Evolutionary conservation across 1,284 basidiomycete genomes (phyloP).

Genomic region (Rhodotorula sp.): DNA sequence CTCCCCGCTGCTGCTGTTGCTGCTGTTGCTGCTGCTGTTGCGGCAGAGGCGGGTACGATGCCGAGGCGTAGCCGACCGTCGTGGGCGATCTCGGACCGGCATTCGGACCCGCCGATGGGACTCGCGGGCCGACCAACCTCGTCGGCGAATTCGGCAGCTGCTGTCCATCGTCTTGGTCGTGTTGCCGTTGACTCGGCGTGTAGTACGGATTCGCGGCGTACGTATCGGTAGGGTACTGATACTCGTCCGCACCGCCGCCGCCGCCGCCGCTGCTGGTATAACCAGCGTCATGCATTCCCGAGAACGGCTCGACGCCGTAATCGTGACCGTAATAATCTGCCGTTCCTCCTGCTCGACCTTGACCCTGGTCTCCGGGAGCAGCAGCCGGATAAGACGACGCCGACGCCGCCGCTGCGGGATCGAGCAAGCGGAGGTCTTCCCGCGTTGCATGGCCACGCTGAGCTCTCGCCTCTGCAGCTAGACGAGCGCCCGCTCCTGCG

Average conservation of each 20-base stretch:
- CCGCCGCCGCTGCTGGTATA: background rate
- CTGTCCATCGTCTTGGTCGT: background rate
- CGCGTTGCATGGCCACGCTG: slow-evolving; percentile 10
- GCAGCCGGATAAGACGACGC: no score
- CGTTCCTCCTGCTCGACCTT: no score
- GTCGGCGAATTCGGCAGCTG: background rate
- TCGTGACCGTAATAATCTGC: background rate
- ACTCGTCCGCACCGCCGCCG: background rate
- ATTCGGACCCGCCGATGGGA: background rate
- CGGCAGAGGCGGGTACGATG: slow-evolving; percentile 9
- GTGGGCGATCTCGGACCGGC: slow-evolving; percentile 1
- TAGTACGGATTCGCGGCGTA: slow-evolving; percentile 1
- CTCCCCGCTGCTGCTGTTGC: background rate
- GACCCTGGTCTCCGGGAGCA: no score
- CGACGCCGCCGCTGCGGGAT: background rate
- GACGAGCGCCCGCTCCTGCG: slow-evolving; percentile 9
- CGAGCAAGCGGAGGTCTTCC: background rate
- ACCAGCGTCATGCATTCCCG: slow-evolving; percentile 13
- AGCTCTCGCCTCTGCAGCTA: slow-evolving; percentile 24
- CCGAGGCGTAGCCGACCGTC: slow-evolving; percentile 6
- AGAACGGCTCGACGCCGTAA: slow-evolving; percentile 1
- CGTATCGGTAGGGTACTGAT: background rate
- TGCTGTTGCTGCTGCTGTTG: background rate
- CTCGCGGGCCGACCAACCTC: background rate
- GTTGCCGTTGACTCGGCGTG: background rate